These are phyloP conservation scores for Claviceps arundinis DNA, from an alignment of 2,329 filamentous ascomycete genomes.

Conservation along the genomic window DNA sequence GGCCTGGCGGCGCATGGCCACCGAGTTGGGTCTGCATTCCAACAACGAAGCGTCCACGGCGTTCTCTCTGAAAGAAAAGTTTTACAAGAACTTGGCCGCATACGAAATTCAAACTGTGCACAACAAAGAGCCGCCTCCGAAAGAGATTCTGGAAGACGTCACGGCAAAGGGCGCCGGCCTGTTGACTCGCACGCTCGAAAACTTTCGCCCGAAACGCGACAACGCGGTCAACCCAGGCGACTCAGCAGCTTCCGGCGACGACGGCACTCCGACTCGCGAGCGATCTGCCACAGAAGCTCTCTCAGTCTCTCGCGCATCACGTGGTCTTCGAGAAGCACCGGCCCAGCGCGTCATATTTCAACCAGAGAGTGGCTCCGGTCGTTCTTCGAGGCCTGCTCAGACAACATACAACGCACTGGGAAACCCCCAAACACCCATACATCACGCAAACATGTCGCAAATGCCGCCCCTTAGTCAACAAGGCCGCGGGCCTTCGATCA, in stretches of 20 bases:
- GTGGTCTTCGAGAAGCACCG: constrained; percentile 67
- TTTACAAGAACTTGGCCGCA: constrained; percentile 79
- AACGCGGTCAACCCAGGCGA: constrained; percentile 40
- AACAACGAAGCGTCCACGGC: constrained; percentile 70
- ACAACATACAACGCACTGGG: constrained; percentile 15
- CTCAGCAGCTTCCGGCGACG: constrained; percentile 45
- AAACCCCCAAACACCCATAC: constrained; percentile 16
- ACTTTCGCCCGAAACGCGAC: constrained; percentile 43
- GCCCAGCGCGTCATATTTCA: constrained; percentile 76
- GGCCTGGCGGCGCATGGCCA: constrained; percentile 69
- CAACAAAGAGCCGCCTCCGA: constrained; percentile 69
- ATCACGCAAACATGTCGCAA: constrained; percentile 20
- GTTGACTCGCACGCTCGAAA: constrained; percentile 66
- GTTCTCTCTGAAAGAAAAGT: constrained; percentile 75
- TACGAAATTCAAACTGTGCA: constrained; percentile 74
- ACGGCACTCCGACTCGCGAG: constrained; percentile 44
- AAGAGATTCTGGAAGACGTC: constrained; percentile 76
- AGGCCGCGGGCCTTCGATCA: constrained; percentile 29
- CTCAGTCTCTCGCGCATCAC: constrained; percentile 43
- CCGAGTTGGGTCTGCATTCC: constrained; percentile 61
- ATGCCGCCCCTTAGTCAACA: constrained; percentile 17
- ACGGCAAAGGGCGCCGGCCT: constrained; percentile 74
- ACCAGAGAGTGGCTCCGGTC: constrained; percentile 55
- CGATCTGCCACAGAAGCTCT: constrained; percentile 36
- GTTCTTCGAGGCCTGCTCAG: constrained; percentile 41